Percentiles rank a stretch among this genome's conserved stretches.
Conservation (phyloP, 83 land plant genomes). For the Diphasiastrum complanatum region DNA sequence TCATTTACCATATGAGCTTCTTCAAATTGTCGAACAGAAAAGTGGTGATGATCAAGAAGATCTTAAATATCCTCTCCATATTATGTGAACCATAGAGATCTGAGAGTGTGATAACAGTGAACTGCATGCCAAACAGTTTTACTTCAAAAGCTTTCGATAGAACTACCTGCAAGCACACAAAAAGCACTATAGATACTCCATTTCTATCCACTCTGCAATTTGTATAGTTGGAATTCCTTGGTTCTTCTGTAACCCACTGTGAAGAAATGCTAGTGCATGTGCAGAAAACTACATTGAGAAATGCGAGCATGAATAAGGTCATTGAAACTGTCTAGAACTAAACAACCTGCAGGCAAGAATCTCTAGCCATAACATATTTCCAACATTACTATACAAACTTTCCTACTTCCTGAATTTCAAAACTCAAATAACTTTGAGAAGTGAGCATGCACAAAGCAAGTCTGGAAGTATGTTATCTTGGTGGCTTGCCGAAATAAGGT, state of each 20-base stretch:
- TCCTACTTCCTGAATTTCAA: background rate
- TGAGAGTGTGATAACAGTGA: background rate
- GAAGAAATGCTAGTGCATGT: conserved; percentile 86
- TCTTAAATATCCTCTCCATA: conserved; percentile 73
- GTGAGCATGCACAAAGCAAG: conserved; percentile 99
- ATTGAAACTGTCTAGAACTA: background rate
- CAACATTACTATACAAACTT: background rate
- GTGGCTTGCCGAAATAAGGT: conserved; percentile 81
- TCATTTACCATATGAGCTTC: conserved; percentile 84
- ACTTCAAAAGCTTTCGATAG: background rate
- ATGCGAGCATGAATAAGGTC: background rate
- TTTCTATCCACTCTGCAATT: conserved; percentile 68
- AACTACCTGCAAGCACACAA: background rate
- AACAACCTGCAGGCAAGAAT: background rate
- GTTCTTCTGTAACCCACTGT: conserved; percentile 67
- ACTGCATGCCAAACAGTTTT: background rate
- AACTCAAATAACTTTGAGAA: conserved; percentile 71
- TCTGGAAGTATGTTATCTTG: conserved; percentile 83
- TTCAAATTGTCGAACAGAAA: conserved; percentile 57
- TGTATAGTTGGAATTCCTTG: conserved; percentile 77
- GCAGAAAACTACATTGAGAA: conserved; percentile 47
- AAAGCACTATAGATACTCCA: conserved; percentile 54
- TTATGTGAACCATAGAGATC: background rate
- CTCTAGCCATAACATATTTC: background rate
- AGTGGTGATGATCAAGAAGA: conserved; percentile 76